phyloP scores from a whole-genome alignment of 306 rosid species.

The Biancaea sappan region DNA sequence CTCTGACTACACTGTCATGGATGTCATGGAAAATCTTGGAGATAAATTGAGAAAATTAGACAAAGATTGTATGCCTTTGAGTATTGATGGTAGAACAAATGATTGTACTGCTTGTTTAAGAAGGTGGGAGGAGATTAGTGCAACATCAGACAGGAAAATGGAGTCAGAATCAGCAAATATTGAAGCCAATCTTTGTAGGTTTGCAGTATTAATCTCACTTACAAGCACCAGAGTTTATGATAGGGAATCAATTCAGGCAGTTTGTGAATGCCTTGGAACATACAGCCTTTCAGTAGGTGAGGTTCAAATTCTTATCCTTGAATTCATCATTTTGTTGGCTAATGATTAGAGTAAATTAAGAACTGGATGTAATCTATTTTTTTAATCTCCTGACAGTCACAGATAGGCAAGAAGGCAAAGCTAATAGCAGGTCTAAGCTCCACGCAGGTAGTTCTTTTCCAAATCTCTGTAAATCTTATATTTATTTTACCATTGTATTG shows the following conservation, averaged over 20 bases:
- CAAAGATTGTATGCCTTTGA: conserved; percentile 47
- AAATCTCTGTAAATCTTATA: neutral
- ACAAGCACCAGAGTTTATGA: conserved; percentile 47
- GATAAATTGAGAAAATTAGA: conserved; percentile 36
- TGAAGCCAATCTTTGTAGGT: conserved; percentile 50
- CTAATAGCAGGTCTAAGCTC: conserved; percentile 18
- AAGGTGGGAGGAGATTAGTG: conserved; percentile 51
- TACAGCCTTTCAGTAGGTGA: conserved; percentile 42
- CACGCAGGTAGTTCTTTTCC: conserved; percentile 16
- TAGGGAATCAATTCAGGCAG: conserved; percentile 37
- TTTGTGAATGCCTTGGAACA: conserved; percentile 53
- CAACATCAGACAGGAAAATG: conserved; percentile 11
- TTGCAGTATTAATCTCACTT: conserved; percentile 51
- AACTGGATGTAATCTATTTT: neutral
- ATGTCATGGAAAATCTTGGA: conserved; percentile 49
- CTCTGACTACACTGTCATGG: conserved; percentile 47
- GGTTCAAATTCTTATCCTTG: neutral
- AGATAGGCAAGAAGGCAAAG: conserved; percentile 26
- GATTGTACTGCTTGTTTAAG: conserved; percentile 48
- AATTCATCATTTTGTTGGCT: neutral
- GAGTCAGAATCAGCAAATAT: conserved; percentile 16
- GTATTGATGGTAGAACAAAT: conserved; percentile 16
- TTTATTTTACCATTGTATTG: neutral
- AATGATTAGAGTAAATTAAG: neutral
- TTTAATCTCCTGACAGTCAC: conserved; percentile 18